A percentile compares a stretch with the other conserved stretches of the same genome.
Conservation (phyloP, 2,329 filamentous ascomycete genomes). For the Drechslerella dactyloides region DNA sequence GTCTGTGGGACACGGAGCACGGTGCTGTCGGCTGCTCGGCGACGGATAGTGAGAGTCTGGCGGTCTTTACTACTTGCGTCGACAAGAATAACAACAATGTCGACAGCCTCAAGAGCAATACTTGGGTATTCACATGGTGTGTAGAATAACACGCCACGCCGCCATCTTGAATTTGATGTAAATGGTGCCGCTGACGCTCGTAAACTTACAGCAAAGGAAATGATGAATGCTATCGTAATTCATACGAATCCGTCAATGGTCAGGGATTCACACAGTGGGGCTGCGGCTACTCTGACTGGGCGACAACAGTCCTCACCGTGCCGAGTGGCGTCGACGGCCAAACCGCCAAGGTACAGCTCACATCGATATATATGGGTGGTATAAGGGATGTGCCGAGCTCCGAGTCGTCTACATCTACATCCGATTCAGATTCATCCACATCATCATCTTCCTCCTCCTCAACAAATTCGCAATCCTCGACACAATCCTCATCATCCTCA, state of each 20-base stretch:
- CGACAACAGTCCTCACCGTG: slow-evolving; percentile 42
- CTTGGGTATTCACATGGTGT: slow-evolving; percentile 47
- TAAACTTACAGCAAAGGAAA: slow-evolving; percentile 16
- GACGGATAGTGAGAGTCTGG: slow-evolving; percentile 19
- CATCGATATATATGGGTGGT: slow-evolving; percentile 37
- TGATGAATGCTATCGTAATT: slow-evolving; percentile 37
- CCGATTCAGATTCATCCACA: slow-evolving; percentile 7
- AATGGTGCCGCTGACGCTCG: not conserved
- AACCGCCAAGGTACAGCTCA: slow-evolving; percentile 25
- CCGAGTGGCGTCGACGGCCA: slow-evolving; percentile 35
- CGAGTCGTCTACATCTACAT: slow-evolving; percentile 11
- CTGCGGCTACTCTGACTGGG: slow-evolving; percentile 27
- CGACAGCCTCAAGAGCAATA: slow-evolving; percentile 21
- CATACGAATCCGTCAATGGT: slow-evolving; percentile 34
- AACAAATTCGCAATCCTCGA: not conserved
- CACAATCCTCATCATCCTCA: not conserved
- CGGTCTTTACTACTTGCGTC: slow-evolving; percentile 44
- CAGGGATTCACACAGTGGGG: slow-evolving; percentile 46
- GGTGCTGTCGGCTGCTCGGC: slow-evolving; percentile 44
- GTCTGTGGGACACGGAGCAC: slow-evolving; percentile 40
- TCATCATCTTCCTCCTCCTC: slow-evolving; percentile 1
- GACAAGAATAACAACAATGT: slow-evolving; percentile 29
- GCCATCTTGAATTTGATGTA: not conserved
- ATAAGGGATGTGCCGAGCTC: slow-evolving; percentile 6
- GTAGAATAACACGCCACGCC: not conserved